Conservation (phyloP, 1,284 basidiomycete genomes). For the Leccinum glutinopallens region DNA sequence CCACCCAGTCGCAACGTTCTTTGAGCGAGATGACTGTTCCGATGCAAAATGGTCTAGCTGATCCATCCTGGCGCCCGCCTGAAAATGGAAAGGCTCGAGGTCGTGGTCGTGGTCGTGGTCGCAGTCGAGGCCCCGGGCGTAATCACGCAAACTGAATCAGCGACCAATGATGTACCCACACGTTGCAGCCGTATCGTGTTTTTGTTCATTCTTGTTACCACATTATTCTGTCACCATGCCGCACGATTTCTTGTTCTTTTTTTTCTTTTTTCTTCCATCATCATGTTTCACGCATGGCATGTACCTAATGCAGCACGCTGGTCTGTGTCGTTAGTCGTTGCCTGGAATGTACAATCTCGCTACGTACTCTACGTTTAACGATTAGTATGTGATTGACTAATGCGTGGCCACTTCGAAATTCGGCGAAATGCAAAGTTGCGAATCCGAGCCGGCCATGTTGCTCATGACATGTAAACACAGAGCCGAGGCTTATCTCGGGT, state of each 20-base stretch:
- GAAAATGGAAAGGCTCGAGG: constrained; percentile 38
- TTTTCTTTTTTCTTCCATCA: constrained; percentile 5
- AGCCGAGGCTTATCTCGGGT: constrained; percentile 17
- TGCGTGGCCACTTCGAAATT: neutral
- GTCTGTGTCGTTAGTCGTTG: constrained; percentile 12
- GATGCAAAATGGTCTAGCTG: neutral
- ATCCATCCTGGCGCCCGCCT: constrained; percentile 13
- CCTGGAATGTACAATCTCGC: constrained; percentile 20
- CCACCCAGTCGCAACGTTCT: constrained; percentile 5
- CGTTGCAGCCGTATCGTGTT: constrained; percentile 24
- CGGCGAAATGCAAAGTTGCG: constrained; percentile 1
- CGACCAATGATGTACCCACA: constrained; percentile 12
- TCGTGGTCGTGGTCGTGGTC: constrained; percentile 33
- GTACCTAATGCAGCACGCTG: constrained; percentile 24
- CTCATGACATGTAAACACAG: constrained; percentile 6
- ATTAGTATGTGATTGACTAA: constrained; percentile 6
- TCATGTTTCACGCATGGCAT: constrained; percentile 29
- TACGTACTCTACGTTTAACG: constrained; percentile 8
- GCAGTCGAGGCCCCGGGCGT: constrained; percentile 28
- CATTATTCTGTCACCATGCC: constrained; percentile 26
- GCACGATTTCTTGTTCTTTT: constrained; percentile 4
- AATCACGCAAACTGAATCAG: constrained; percentile 18
- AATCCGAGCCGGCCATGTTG: neutral
- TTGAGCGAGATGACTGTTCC: constrained; percentile 5
- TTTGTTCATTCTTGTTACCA: constrained; percentile 25